Evolutionary conservation across 805 yeast species (phyloP).

Genomic region (Kuraishia ogatae): DNA sequence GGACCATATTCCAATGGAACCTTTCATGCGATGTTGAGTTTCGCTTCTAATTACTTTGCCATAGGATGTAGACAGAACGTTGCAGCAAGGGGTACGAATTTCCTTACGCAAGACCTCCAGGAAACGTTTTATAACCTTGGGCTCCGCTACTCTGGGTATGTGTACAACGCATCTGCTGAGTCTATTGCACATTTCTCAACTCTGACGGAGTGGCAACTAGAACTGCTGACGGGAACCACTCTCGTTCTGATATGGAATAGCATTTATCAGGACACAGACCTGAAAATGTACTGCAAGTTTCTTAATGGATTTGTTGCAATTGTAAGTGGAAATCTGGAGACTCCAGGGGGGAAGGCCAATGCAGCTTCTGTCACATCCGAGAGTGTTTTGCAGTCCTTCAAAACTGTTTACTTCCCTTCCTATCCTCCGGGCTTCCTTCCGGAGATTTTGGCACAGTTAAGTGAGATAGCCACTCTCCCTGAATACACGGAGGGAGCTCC

Average conservation of each 20-base stretch:
- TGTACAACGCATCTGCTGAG: background rate
- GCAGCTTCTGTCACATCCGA: slow-evolving; percentile 8
- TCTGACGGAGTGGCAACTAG: background rate
- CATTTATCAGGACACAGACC: slow-evolving; percentile 7
- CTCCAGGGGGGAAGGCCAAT: slow-evolving; percentile 1
- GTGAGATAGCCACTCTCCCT: slow-evolving; percentile 2
- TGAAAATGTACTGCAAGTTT: slow-evolving; percentile 6
- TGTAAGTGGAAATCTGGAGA: slow-evolving; percentile 7
- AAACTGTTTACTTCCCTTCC: slow-evolving; percentile 9
- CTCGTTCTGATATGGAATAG: slow-evolving; percentile 4
- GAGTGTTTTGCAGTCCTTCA: slow-evolving; percentile 8
- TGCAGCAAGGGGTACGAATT: background rate
- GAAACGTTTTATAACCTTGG: background rate
- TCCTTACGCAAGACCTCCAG: background rate
- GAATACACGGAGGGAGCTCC: slow-evolving; percentile 3
- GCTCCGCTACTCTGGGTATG: background rate
- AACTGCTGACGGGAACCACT: background rate
- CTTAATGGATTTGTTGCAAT: slow-evolving; percentile 13
- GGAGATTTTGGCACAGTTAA: slow-evolving; percentile 1
- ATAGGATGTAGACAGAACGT: background rate
- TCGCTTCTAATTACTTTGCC: background rate
- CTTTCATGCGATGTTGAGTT: background rate
- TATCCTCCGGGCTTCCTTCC: slow-evolving; percentile 10
- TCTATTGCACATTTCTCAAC: background rate
- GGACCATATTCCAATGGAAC: background rate